Conservation (phyloP, 495 filamentous ascomycete species). For the Xylaria acuta region DNA sequence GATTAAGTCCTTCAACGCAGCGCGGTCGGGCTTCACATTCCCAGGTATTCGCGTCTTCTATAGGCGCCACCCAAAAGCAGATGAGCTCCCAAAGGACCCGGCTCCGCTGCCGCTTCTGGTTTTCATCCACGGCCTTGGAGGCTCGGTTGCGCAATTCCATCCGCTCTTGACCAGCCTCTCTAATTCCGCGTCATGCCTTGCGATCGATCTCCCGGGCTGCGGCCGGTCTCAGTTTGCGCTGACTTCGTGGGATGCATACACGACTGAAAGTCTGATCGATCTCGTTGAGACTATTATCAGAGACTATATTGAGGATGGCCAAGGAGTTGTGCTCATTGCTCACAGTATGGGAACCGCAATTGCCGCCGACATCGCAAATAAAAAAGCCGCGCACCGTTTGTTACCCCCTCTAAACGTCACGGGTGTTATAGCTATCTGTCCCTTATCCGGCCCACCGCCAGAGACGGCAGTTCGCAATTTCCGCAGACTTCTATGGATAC, state of each 20-base stretch:
- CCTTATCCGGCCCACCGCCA: slow-evolving; percentile 66
- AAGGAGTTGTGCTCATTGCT: slow-evolving; percentile 80
- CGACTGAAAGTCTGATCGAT: slow-evolving; percentile 73
- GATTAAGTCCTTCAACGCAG: slow-evolving; percentile 71
- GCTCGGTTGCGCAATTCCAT: slow-evolving; percentile 86
- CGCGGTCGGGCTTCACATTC: slow-evolving; percentile 66
- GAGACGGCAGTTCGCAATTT: slow-evolving; percentile 58
- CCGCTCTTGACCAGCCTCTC: slow-evolving; percentile 81
- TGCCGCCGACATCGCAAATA: slow-evolving; percentile 74
- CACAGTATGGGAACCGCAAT: slow-evolving; percentile 90
- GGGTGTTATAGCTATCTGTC: slow-evolving; percentile 82
- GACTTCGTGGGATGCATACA: slow-evolving; percentile 78
- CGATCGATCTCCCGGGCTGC: slow-evolving; percentile 89
- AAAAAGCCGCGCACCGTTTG: slow-evolving; percentile 50
- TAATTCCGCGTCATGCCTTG: slow-evolving; percentile 85
- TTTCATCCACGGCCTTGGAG: slow-evolving; percentile 90
- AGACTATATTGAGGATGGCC: slow-evolving; percentile 68
- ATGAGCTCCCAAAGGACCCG: slow-evolving; percentile 74
- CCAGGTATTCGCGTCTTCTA: slow-evolving; percentile 83
- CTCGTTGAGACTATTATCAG: slow-evolving; percentile 76
- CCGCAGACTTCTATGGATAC: slow-evolving; percentile 67
- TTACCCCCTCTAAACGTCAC: slow-evolving; percentile 67
- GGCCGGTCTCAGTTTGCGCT: slow-evolving; percentile 77
- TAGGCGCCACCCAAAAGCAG: slow-evolving; percentile 77
- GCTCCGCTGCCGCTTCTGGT: slow-evolving; percentile 82